Base-by-base conservation (phyloP, 148 eudicot species). In the Talinum fruticosum region DNA sequence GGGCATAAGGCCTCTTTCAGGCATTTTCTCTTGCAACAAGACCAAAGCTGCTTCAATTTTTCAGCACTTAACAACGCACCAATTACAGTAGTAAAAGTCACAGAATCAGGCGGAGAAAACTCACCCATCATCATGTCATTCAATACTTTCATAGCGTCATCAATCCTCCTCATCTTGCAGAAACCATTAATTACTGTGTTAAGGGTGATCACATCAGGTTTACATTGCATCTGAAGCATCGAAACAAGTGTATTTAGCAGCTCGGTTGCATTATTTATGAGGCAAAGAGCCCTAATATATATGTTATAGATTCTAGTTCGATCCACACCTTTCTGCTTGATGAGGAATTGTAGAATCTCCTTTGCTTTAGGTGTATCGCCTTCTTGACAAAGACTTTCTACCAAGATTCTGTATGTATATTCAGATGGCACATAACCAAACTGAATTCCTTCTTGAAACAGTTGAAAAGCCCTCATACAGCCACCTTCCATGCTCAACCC, bases 391-490 rank as follows among this genome's bases (percentile, higher is more conserved):
- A 95, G 94, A 82, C 90, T 82, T 82, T 92, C 96, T 13, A 90
- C 79, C 84, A 95, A 86, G 66, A 88, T 64, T 66, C 75, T 88
- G 73, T 84, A 95, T 34, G 99, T 92, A 77, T 71, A 86, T 69
- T 91, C 97, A 23, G 98, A 92, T 32, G 97, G 99, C 68, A 66
- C 69, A 84, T 91, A 95, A 23, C 91, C 90, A 72, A 89, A 86
- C 19, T 79, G 68, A 66, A 79, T 80, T 73, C 97, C 99, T 82
- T 93, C 91, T 86, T 91, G 91, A 81, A 92, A 84, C 80, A 95
- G 81, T 76, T 95, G 99, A 76, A 84, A 95, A 53, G 97, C 99
- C 87, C 99, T 90, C 87, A 92, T 89, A 86, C 85, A 91, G 51
- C 93, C 92, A 35, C 90, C 90, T 37, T 86, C 88, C 78, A 79